A percentile compares a stretch with the other conserved stretches of the same genome.
phyloP scores from a whole-genome alignment of 2,329 filamentous ascomycete species.

The Calonectria hawksworthii region DNA sequence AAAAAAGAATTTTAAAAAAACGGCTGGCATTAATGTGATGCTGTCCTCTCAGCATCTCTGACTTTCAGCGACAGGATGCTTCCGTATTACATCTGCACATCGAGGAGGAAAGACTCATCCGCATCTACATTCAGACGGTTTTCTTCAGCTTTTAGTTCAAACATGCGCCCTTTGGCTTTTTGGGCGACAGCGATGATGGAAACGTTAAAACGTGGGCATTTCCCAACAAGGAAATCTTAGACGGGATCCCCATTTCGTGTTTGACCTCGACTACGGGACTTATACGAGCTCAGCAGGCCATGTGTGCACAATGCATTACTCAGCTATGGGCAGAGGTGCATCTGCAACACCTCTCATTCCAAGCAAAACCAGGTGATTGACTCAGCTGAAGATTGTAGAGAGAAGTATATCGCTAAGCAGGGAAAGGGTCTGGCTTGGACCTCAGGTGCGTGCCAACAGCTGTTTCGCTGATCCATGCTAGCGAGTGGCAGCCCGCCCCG shows the following conservation, averaged over 20 bases:
- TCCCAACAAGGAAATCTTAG: neutral
- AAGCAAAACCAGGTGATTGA: neutral
- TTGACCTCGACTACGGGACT: neutral
- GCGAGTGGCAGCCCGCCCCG: neutral
- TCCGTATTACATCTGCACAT: neutral
- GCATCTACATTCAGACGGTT: neutral
- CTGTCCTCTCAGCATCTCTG: neutral
- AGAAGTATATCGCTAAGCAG: neutral
- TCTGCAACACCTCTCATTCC: neutral
- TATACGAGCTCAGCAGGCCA: neutral
- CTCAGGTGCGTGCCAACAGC: neutral
- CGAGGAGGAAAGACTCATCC: neutral
- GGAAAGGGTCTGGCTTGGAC: neutral
- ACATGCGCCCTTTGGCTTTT: neutral
- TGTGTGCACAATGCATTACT: neutral
- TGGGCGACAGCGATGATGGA: neutral
- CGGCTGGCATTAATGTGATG: neutral
- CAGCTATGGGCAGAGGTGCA: neutral
- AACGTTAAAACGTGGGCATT: neutral
- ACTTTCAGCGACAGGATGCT: neutral
- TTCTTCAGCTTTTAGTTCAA: neutral
- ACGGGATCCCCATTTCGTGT: slow-evolving; percentile 5
- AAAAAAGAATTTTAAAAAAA: neutral
- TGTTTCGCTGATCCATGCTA: neutral
- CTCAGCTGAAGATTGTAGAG: neutral